Conservation (phyloP, 495 filamentous ascomycete species). For the Xylaria scruposa region DNA sequence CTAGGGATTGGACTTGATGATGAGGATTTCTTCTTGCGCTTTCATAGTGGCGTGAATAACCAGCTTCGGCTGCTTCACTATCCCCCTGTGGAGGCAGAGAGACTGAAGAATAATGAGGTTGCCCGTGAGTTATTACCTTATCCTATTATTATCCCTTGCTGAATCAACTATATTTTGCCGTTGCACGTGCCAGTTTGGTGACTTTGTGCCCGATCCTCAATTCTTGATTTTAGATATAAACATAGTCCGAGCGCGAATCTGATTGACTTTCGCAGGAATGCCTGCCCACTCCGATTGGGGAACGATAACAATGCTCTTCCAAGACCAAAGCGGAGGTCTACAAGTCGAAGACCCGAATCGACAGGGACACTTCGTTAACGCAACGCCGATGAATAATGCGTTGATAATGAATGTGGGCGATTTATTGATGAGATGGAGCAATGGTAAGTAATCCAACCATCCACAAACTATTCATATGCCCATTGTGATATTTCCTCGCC, state of each 20-base stretch:
- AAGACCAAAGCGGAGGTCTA: conserved; percentile 58
- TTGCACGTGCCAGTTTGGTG: not conserved
- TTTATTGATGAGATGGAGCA: conserved; percentile 67
- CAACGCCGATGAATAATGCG: conserved; percentile 55
- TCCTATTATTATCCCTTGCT: not conserved
- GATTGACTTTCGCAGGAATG: conserved; percentile 39
- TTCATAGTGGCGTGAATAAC: conserved; percentile 64
- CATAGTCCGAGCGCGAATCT: not conserved
- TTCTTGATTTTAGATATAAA: not conserved
- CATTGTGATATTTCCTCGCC: not conserved
- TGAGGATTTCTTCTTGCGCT: conserved; percentile 58
- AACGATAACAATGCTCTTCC: conserved; percentile 59
- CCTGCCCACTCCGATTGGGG: conserved; percentile 61
- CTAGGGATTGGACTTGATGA: conserved; percentile 59
- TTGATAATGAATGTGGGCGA: conserved; percentile 67
- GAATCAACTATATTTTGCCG: not conserved
- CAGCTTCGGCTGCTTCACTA: conserved; percentile 73
- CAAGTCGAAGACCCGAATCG: conserved; percentile 63
- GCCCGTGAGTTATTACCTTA: conserved; percentile 40
- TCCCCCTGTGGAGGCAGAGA: conserved; percentile 59
- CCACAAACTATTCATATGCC: not conserved
- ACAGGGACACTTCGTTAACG: conserved; percentile 60
- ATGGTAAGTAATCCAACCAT: conserved; percentile 45
- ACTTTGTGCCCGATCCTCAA: not conserved
- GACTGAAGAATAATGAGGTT: conserved; percentile 51